Base-by-base conservation (phyloP, 257 asterid genomes). In the Cordia subcordata region DNA sequence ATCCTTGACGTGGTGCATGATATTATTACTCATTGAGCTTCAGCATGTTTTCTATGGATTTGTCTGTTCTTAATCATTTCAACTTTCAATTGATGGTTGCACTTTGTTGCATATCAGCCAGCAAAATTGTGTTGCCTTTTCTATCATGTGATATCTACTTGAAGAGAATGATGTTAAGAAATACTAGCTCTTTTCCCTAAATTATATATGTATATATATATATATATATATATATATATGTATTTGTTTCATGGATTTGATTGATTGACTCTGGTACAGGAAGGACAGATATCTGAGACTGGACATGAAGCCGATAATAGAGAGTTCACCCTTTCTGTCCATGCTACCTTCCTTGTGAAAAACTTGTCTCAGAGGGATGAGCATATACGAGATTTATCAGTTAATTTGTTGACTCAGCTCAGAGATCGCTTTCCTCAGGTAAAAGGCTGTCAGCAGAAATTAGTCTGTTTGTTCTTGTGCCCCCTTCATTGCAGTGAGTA, bases 391-490 rank as follows among this genome's bases (percentile, higher is more conserved):
- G 96, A 85, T 58, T 77, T 87, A 67, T 93, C 97, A 60, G 84
- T 77, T 55, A 87, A 67, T 76, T 83, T 93, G 77, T 72, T 93
- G 66, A 87, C 81, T 85, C 94, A 84, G 74, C 88, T 93, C 55
- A 87, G 96, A 73, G 99, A 93, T 67, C 80, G 69, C 74, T 87
- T 87, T 75, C 95, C 96, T 53, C 97, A 93, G 99, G 99, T 93
- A 64, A 73, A 66, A 35, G 17, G 53, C 56, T 32, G 19, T 54
- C 49, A 33, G 14, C 21, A 12, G 54, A 33, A 54, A 55, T 71
- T 60, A 13, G 49, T 55, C 50, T 18, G 63, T 52, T 49, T 63
- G 68, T 13, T 16, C 42, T 77, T 72, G 45, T 37, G 16, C 20
- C 14, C 38, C 37, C 20, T 49, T 49, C 54, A 17, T 49, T 45